Evolutionary conservation across 805 yeast species (phyloP), one percentile per base, ranked within the genome.

Genomic region (Saccharomycopsis fodiens): DNA sequence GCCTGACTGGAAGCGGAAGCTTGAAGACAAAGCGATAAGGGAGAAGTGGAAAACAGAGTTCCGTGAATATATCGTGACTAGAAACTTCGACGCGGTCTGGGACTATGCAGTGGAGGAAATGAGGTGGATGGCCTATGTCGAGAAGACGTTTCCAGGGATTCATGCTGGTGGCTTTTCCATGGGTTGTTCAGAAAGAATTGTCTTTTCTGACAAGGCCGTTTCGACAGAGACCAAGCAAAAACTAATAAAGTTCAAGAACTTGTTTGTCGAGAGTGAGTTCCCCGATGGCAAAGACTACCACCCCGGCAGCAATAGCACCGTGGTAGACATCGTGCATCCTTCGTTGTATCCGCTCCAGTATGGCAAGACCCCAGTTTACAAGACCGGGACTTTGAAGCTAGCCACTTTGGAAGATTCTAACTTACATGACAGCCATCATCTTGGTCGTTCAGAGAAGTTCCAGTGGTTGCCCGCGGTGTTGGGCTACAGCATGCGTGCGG

Each of bases 261-360:
- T 38, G 10, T 20, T 7, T 10, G 29, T 10, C 10, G 29, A 52
- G 2, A 44, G 52, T n/a, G 54, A 49, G 20, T 53, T 57, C 30
- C 47, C 42, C 6, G 47, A 50, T 22, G 48, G 50, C 21, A 45
- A 54, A 23, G 70, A 67, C 46, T 67, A 62, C 52, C 71, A 66
- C 47, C 71, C 71, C 10, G 60, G 59, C 3, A 58, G 68, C 8
- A 52, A 66, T 38, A 55, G 63, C n/a, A 60, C 62, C 51, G 70
- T 67, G 2, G 50, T 65, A 17, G 67, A 67, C 48, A 56, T 68
- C 19, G 69, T 63, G 12, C 72, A 69, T 45, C 72, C 73, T 20
- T 66, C 70, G 16, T 57, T 69, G 37, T 68, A 56, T 37, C 67
- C 69, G 6, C 51, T 61, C 25, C 60, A 53, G 37, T 66, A 65